Base-by-base conservation (phyloP, 2,329 filamentous ascomycete genomes). In the Phialophora verrucosa region DNA sequence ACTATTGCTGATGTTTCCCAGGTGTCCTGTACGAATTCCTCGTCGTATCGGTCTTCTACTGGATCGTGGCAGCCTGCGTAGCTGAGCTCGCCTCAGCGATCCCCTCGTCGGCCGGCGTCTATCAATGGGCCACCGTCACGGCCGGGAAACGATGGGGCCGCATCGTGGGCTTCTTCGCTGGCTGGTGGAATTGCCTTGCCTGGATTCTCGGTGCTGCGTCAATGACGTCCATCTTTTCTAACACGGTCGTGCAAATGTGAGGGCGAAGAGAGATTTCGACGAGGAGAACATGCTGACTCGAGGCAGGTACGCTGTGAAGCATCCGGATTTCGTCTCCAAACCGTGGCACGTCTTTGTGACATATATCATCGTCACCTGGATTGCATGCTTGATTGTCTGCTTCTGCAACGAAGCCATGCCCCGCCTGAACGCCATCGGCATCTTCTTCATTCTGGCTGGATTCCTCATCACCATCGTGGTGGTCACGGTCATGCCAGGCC, bases 131-230 rank as follows among this genome's bases (percentile, higher is more conserved):
- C 1, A 83, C 84, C 12, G 79, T 88, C 12, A 87, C 85, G 1
- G 83, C 84, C 0, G 86, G 86, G 1, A 76, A 79, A 61, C 80
- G 78, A 68, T 83, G 83, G 76, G 85, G 86, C 17, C 82, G 85
- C 20, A 69, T 80, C 0, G 79, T 85, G 31, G 80, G 81, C 17
- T 83, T 78, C 71, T 81, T 81, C 61, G 80, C 80, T 17, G 81
- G 81, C 14, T 81, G 75, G 59, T 81, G 78, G 79, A 81, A 81
- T 55, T 78, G 72, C 58, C 70, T 81, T 14, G 79, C 79, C 10
- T 89, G 88, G 88, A 83, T 88, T 70, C 86, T 89, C 64, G 87
- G 85, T 68, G 81, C 87, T 4, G 85, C 86, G 4, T 85, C 85
- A 1, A 84, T 89, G 72, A 78, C 84, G 11, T 81, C 84, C 62